Evolutionary conservation across 1,139 yeast genomes (phyloP), one percentile per base, ranked within the genome.

Genomic region (Geotrichum phurueaensis): DNA sequence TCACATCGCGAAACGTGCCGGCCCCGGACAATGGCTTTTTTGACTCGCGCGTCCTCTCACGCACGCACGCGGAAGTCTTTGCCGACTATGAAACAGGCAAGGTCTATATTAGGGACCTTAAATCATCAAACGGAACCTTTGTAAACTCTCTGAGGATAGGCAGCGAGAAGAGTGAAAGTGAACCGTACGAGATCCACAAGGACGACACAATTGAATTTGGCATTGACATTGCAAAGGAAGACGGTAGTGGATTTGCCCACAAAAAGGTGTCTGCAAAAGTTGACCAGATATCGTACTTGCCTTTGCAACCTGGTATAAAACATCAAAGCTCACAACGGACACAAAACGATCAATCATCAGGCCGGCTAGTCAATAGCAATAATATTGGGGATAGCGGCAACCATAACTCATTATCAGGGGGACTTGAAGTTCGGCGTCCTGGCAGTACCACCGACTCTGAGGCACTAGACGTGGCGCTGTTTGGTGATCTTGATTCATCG

Each of bases 111-210:
- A 84, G 86, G 67, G 99, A 94, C 74, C 80, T 91, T 67, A 90
- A 91, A 59, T 87, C 96, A 7, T 89, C 97, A 23, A 94, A 94
- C 74, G 99, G 99, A 13, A 94, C 99, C 0, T 95, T 88, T 72
- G 83, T 94, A 56, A 94, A 94, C 72, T 89, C 86, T 52, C 78
- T 77, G 50, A 84, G 92, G 63, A 79, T 94, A 9, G 83, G 84
- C 25, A 39, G 47, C 47, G 47, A 39, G 47, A 39, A 39, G 18
- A 79, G 82, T 50, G 92, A 81, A 57, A 77, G 76, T 65, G 78
- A 79, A 20, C 81, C 78, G 61, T 70, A 76, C 53, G 89, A 85
- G 66, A 75, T 94, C 58, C 80, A 84, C 62, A 79, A 85, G 48
- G 94, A 90, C 18, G 99, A 94, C 73, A 78, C 82, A 13, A 81